Base-by-base conservation (phyloP, 495 filamentous ascomycete genomes). In the Penicillium soppii region DNA sequence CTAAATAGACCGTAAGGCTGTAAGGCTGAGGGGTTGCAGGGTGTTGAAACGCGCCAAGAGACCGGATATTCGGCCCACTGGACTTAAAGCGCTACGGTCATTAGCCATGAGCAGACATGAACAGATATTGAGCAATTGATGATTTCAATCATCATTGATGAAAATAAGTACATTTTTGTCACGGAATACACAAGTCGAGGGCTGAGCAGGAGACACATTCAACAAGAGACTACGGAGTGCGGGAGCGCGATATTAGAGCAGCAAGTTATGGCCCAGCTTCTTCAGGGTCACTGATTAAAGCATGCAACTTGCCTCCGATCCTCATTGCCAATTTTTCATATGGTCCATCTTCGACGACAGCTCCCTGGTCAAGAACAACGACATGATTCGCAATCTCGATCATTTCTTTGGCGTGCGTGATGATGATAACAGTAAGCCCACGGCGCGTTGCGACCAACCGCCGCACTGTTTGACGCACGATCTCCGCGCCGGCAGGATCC, bases 391-490 rank as follows among this genome's bases (percentile, higher is more conserved):
- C 88, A 39, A 87, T 82, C 42, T 78, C 72, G 83, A 96, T 95
- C 89, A 95, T 95, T 63, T 90, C 86, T 52, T 73, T 74, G 21
- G 74, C 74, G 70, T 95, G 91, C 56, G 90, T 95, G 22, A 96
- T 82, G 17, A 89, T 81, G 42, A 96, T 60, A 0, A 81, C 74
- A 0, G 77, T 79, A 13, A 80, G 59, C 17, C 73, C 70, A 5
- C 54, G 39, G 3, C 52, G 62, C 1, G 55, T 49, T 1, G 67
- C 52, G 32, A 66, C 65, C 30, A 86, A 71, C 7, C 61, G 55
- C 22, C 64, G 54, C 17, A 97, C 75, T 4, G 86, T 84, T 19
- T 77, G 65, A n/a, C 85, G 73, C 12, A 98, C 79, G 5, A 78
- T 69, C 27, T 74, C 79, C 1, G 89, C 87, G n/a, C 76, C 84